phyloP scores from a whole-genome alignment of 495 filamentous ascomycete species.

The Aspergillus egyptiacus region DNA sequence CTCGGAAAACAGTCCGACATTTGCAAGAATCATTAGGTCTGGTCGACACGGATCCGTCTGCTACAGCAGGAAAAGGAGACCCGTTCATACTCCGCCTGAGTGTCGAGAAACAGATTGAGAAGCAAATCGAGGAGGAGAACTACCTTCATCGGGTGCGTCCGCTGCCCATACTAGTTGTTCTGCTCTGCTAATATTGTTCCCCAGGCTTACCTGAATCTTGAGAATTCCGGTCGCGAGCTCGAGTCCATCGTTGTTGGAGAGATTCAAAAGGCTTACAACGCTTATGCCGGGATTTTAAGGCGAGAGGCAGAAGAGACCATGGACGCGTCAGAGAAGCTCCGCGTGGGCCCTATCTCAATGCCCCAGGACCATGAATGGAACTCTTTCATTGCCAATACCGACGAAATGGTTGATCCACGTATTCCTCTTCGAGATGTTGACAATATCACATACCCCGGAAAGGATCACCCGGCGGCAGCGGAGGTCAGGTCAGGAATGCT shows the following conservation, averaged over 20 bases:
- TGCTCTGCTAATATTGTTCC: slow-evolving; percentile 22
- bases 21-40: slow-evolving; percentile 75
- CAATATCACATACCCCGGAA: slow-evolving; percentile 89
- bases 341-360: slow-evolving; percentile 78
- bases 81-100: slow-evolving; percentile 79
- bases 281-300: slow-evolving; percentile 81
- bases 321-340: slow-evolving; percentile 71
- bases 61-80: slow-evolving; percentile 77
- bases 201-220: slow-evolving; percentile 89
- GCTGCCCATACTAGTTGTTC: background rate
- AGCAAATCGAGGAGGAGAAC: slow-evolving; percentile 94
- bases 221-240: slow-evolving; percentile 87
- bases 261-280: slow-evolving; percentile 95
- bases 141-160: slow-evolving; percentile 78
- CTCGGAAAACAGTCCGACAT: slow-evolving; percentile 61
- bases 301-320: slow-evolving; percentile 80
- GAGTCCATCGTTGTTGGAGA: slow-evolving; percentile 94
- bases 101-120: slow-evolving; percentile 83
- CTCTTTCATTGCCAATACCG: slow-evolving; percentile 72
- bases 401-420: slow-evolving; percentile 82
- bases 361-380: slow-evolving; percentile 90
- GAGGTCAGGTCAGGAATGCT: slow-evolving; percentile 86
- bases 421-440: slow-evolving; percentile 71
- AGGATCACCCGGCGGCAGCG: slow-evolving; percentile 76
- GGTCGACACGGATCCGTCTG: slow-evolving; percentile 67